Evolutionary conservation across 331 rosid genomes (phyloP), one percentile per base, ranked within the genome.

Genomic region (Pyrus hybrid): DNA sequence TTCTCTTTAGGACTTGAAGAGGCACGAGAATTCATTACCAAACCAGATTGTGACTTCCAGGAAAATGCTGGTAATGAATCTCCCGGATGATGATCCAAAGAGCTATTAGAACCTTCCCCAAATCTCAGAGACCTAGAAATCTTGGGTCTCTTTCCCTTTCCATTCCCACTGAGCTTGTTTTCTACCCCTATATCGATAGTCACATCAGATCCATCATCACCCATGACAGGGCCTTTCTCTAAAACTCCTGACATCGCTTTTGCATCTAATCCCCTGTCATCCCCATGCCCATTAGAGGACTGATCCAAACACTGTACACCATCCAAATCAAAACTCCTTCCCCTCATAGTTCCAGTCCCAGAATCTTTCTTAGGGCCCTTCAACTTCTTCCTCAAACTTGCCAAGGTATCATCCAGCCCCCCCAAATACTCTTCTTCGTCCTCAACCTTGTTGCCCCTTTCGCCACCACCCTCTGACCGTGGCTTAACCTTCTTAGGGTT

Each of bases 391-490:
- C 93, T 85, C 71, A 95, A 89, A 79, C 88, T 91, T 29, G 99
- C 99, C 84, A 95, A 79, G 22, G 99, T 92, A 85, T 92, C 98
- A 75, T 88, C 93, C 96, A 95, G 83, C 61, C 89, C 93, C 80
- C 88, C 91, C 28, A 86, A 83, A 79, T 88, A 89, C 68, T 69
- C 92, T 14, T 83, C 76, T 21, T 21, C 81, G n/a, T 33, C 82
- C 60, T 76, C 93, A 25, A 73, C 63, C 71, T 54, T 88, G 80
- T 84, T 76, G 28, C 71, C 85, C 78, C 85, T 79, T 45, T 75
- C 90, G 18, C 80, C 75, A 14, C 79, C 68, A 25, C 76, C 83
- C 62, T 81, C 91, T 29, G 76, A 67, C 22, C 71, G 84, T 56
- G 66, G 68, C 49, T 77, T 79, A 75, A 67, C 85, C 87, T 83